Percentiles rank a stretch among this genome's conserved stretches.
Conservation (phyloP, 805 yeast species). For the Priceomyces carsonii region DNA sequence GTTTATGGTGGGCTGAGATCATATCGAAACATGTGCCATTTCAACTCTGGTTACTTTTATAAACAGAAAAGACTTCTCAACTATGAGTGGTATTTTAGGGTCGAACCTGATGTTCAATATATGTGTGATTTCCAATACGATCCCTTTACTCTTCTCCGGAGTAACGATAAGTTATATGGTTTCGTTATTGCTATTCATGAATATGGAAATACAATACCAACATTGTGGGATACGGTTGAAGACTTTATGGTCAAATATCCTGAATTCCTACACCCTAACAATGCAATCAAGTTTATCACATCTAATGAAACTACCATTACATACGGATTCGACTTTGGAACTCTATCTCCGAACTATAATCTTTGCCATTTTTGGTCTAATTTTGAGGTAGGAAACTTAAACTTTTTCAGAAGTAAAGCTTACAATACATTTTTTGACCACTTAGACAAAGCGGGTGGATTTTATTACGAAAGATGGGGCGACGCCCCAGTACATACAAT, state of each 20-base stretch:
- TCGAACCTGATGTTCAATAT: constrained; percentile 58
- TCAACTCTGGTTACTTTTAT: constrained; percentile 65
- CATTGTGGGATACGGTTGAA: constrained; percentile 51
- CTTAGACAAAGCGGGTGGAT: constrained; percentile 51
- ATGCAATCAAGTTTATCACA: constrained; percentile 49
- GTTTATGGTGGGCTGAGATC: constrained; percentile 51
- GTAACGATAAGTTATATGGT: constrained; percentile 49
- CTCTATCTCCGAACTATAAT: constrained; percentile 41
- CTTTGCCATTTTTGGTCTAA: constrained; percentile 69
- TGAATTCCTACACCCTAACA: constrained; percentile 46
- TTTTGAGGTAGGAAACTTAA: constrained; percentile 56
- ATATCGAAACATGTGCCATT: constrained; percentile 71
- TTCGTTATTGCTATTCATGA: constrained; percentile 53
- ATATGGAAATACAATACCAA: constrained; percentile 51
- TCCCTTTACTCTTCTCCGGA: constrained; percentile 46
- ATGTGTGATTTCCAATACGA: constrained; percentile 60
- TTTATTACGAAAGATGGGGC: constrained; percentile 63
- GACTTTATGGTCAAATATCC: constrained; percentile 47
- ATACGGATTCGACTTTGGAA: constrained; percentile 14
- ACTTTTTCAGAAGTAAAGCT: constrained; percentile 48
- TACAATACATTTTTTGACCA: constrained; percentile 47
- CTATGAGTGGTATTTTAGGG: constrained; percentile 61
- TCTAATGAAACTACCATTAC: constrained; percentile 37
- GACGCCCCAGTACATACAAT: constrained; percentile 51
- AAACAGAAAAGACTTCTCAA: constrained; percentile 43